Percentiles rank a stretch among this genome's conserved stretches.
Conservation (phyloP, 176 grass and related monocot genomes). For the Rhynchospora tenuis region DNA sequence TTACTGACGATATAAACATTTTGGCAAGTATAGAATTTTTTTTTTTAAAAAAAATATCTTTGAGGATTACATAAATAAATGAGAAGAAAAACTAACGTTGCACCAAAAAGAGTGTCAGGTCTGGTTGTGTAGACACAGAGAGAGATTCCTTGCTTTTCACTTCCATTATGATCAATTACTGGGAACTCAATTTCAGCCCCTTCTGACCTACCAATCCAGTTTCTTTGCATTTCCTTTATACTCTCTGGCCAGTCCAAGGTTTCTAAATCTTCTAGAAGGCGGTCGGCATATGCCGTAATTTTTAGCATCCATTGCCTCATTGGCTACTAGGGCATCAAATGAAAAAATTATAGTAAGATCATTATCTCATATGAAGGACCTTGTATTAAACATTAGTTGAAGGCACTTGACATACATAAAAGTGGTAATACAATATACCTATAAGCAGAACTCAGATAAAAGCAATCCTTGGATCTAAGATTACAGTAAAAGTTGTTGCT, state of each 20-base stretch:
- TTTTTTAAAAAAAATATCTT: neutral
- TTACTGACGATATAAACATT: neutral
- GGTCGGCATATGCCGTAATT: constrained; percentile 93
- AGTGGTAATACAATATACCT: neutral
- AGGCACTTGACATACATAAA: neutral
- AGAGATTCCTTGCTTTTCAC: constrained; percentile 32
- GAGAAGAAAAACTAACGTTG: constrained; percentile 50
- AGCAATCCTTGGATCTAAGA: neutral
- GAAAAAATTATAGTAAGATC: neutral
- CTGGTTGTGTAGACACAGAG: constrained; percentile 88
- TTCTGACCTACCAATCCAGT: constrained; percentile 92
- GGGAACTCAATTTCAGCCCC: constrained; percentile 80
- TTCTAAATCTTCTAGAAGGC: constrained; percentile 94
- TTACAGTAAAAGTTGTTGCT: neutral
- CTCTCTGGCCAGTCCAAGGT: constrained; percentile 88
- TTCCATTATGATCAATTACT: constrained; percentile 43
- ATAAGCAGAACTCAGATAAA: neutral
- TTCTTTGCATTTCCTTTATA: constrained; percentile 97
- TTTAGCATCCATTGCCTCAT: constrained; percentile 98
- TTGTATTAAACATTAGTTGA: neutral
- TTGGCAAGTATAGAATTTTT: neutral
- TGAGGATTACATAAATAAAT: neutral
- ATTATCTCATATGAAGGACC: neutral
- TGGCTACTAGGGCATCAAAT: constrained; percentile 49
- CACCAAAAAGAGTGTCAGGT: constrained; percentile 92